Evolutionary conservation across 495 filamentous ascomycete genomes (phyloP).

Genomic region (Xylaria curta): DNA sequence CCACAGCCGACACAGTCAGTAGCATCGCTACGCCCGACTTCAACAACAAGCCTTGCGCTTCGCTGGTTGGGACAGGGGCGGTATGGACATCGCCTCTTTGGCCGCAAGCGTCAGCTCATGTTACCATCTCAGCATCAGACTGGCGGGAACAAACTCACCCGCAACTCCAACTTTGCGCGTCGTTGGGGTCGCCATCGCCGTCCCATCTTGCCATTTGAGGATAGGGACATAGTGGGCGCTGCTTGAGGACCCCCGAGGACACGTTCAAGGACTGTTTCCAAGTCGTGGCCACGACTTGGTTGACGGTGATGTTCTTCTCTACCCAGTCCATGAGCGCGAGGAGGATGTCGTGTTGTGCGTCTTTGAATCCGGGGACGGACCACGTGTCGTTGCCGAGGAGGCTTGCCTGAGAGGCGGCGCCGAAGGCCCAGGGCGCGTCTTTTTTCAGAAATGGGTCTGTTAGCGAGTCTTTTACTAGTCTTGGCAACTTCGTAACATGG

Average conservation of each 20-base stretch:
- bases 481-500: not conserved
- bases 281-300: constrained; percentile 48
- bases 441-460: constrained; percentile 6
- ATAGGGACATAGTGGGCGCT: constrained; percentile 49
- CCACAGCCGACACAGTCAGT: not conserved
- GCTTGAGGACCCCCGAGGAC: constrained; percentile 41
- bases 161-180: constrained; percentile 40
- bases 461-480: not conserved
- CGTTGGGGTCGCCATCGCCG: constrained; percentile 30
- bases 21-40: not conserved
- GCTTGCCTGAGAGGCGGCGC: constrained; percentile 37
- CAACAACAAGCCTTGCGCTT: constrained; percentile 2
- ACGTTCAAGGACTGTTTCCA: constrained; percentile 40
- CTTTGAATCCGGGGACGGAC: constrained; percentile 49
- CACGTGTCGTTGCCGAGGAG: constrained; percentile 38
- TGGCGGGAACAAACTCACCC: constrained; percentile 25
- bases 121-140: not conserved
- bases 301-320: constrained; percentile 31
- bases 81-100: constrained; percentile 14
- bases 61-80: constrained; percentile 8
- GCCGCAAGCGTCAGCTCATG: constrained; percentile 9
- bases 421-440: constrained; percentile 51
- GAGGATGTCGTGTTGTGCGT: constrained; percentile 49
- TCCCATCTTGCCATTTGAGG: constrained; percentile 42
- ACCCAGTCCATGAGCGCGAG: constrained; percentile 30